Conservation (phyloP, 2,329 filamentous ascomycete genomes). For the Alternaria sp. region DNA sequence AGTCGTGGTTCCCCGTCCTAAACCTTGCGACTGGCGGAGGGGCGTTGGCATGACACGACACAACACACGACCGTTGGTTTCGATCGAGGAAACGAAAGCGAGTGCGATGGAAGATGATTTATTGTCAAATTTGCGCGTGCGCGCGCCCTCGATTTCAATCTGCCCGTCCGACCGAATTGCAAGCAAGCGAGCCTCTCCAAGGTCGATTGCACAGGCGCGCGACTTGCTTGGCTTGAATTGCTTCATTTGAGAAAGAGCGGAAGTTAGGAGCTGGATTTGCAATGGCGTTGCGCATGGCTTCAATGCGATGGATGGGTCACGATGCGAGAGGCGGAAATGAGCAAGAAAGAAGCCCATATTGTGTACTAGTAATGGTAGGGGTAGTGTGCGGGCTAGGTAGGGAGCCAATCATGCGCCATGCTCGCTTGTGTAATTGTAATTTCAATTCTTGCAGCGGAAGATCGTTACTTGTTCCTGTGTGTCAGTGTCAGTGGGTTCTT, state of each 20-base stretch:
- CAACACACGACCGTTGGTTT: neutral
- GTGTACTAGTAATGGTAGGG: constrained; percentile 13
- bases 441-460: constrained; percentile 22
- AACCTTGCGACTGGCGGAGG: neutral
- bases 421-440: constrained; percentile 33
- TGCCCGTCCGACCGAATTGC: neutral
- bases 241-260: constrained; percentile 1
- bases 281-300: constrained; percentile 12
- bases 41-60: neutral
- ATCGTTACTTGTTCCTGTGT: constrained; percentile 11
- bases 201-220: neutral
- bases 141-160: neutral
- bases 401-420: constrained; percentile 26
- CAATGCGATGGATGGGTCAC: constrained; percentile 13
- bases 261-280: constrained; percentile 2
- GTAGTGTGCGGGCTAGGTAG: constrained; percentile 5
- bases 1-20: neutral
- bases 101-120: neutral
- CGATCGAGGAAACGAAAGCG: neutral
- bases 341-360: neutral
- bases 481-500: constrained; percentile 8
- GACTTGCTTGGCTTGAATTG: constrained; percentile 1
- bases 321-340: constrained; percentile 17
- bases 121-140: neutral
- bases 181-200: neutral